A percentile compares a stretch with the other conserved stretches of the same genome.
Conservation (phyloP, 495 filamentous ascomycete species). For the Cryomyces minteri region DNA sequence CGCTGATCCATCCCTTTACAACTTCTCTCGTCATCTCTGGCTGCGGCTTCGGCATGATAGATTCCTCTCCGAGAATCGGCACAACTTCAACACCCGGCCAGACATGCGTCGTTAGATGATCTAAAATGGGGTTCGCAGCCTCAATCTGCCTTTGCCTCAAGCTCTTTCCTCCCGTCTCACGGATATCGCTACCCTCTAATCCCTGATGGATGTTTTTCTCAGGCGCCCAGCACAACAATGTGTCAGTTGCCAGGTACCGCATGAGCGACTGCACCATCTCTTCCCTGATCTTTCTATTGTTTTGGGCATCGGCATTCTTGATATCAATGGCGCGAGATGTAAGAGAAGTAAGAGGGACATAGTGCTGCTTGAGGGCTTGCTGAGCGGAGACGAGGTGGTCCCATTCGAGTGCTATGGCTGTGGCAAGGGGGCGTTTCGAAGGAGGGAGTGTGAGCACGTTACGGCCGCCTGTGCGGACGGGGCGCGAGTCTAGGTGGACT, state of each 20-base stretch:
- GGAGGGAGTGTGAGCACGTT: conserved; percentile 49
- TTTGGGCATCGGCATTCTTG: conserved; percentile 39
- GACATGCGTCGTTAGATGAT: conserved; percentile 48
- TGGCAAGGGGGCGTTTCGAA: conserved; percentile 66
- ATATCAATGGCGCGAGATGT: conserved; percentile 68
- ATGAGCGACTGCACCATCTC: conserved; percentile 49
- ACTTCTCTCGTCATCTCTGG: conserved; percentile 52
- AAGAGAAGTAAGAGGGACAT: conserved; percentile 81
- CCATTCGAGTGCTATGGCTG: conserved; percentile 82
- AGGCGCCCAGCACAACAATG: conserved; percentile 81
- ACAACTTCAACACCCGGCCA: conserved; percentile 71
- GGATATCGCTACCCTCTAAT: conserved; percentile 15
- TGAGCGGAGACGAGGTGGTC: conserved; percentile 60
- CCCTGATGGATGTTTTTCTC: conserved; percentile 28
- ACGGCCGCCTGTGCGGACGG: conserved; percentile 60
- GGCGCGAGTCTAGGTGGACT: conserved; percentile 61
- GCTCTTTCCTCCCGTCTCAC: conserved; percentile 20
- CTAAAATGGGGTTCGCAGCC: conserved; percentile 45
- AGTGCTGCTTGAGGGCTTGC: conserved; percentile 58
- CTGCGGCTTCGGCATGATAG: conserved; percentile 55
- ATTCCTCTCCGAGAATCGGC: conserved; percentile 53
- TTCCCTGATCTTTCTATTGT: conserved; percentile 25
- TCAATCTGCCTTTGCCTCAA: conserved; percentile 57
- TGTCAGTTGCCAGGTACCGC: conserved; percentile 83
- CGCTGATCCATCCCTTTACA: conserved; percentile 60